These are phyloP conservation scores for Erysimum cheiri DNA, from an alignment of 441 rosid genomes.

Conservation along the genomic window DNA sequence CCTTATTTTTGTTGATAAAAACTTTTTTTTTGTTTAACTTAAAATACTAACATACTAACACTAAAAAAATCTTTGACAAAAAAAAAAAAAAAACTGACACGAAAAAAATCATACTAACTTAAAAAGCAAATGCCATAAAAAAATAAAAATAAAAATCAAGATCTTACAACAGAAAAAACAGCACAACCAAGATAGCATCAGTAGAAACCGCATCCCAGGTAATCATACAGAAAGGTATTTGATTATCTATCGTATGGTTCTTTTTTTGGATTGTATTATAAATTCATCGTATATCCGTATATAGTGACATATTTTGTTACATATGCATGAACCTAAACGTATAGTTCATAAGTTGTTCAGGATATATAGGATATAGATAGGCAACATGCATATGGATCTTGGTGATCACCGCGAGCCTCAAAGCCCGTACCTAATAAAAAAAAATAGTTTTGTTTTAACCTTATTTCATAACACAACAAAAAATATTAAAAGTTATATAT, in stretches of 20 bases:
- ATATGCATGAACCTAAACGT: constrained; percentile 38
- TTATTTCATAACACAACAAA: neutral
- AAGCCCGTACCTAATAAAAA: constrained; percentile 32
- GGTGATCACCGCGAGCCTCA: constrained; percentile 36
- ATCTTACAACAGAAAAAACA: neutral
- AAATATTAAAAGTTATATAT: constrained; percentile 5
- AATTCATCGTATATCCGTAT: constrained; percentile 7
- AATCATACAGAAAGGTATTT: neutral
- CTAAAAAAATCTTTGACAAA: too few relatives aligned
- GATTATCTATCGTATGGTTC: constrained; percentile 1
- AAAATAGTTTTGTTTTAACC: neutral
- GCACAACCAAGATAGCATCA: constrained; percentile 2
- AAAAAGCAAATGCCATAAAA: neutral
- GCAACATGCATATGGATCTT: constrained; percentile 30
- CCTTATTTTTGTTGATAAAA: neutral
- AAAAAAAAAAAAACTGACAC: too few relatives aligned
- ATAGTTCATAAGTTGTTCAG: constrained; percentile 22
- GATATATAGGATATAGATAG: constrained; percentile 22
- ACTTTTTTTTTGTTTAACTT: neutral
- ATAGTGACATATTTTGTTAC: constrained; percentile 21
- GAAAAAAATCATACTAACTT: too few relatives aligned
- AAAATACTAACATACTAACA: neutral
- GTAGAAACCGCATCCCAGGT: neutral
- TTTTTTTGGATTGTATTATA: neutral
- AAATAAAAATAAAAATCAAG: too few relatives aligned